Conservation (phyloP, 305 asterid species). For the Fraxinus velutina region DNA sequence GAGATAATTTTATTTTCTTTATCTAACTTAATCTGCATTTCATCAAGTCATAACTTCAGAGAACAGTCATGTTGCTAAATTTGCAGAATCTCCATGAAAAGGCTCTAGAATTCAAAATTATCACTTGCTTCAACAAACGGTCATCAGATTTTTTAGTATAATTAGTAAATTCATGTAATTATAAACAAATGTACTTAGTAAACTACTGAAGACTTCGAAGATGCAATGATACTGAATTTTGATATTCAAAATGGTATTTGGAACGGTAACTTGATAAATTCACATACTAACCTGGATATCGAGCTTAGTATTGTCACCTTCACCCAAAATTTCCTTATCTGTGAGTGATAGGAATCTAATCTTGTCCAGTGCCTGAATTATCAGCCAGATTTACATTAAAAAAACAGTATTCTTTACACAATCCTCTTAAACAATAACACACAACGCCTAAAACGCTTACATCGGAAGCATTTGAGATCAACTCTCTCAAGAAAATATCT, state of each 20-base stretch:
- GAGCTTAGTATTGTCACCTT: background rate
- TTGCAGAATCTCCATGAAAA: conserved; percentile 1
- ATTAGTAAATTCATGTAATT: background rate
- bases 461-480: conserved; percentile 97
- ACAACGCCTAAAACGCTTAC: conserved; percentile 40
- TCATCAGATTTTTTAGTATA: background rate
- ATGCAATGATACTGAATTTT: background rate
- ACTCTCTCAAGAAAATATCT: conserved; percentile 89
- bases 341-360: background rate
- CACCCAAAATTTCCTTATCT: background rate
- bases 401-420: background rate
- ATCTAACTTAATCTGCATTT: conserved; percentile 74
- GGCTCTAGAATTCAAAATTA: background rate
- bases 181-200: background rate
- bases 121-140: background rate
- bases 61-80: background rate
- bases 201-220: background rate
- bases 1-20: conserved; percentile 79
- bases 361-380: conserved; percentile 64
- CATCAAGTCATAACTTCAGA: conserved; percentile 1
- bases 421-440: background rate
- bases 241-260: background rate
- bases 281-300: conserved; percentile 72
- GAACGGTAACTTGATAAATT: background rate
- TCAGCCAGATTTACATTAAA: conserved; percentile 7